Evolutionary conservation across 306 rosid species (phyloP), one percentile per base, ranked within the genome.

Genomic region (Lathyrus tuberosus): DNA sequence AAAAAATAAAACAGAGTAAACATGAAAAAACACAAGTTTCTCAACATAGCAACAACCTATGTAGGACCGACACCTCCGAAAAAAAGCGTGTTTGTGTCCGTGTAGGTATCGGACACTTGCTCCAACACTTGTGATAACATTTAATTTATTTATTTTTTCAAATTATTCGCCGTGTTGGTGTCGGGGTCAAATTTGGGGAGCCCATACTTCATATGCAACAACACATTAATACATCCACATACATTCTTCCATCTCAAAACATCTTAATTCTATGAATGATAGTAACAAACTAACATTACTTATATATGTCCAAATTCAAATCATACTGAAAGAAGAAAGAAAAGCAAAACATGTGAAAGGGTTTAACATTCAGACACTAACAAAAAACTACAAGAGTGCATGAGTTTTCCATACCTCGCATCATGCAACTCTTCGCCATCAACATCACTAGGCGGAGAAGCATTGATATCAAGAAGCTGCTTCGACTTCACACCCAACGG

Each of bases 401-500:
- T 3, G 54, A 77, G 26, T 65, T 48, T 33, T 18, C 26, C 82
- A 30, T 83, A 95, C 99, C 99, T 95, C 76, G 33, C 37, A 40
- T 80, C 96, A 51, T 72, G 88, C 70, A 59, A 52, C 57, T 86
- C 91, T 62, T 84, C 90, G 4, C 76, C 83, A 10, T 81, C 86
- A 0, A 48, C 87, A 14, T 94, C 99, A 35, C 97, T 95, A 3
- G 99, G 99, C 8, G 99, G 99, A 69, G 99, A 88, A 48, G 99
- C 88, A 54, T 95, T 95, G 40, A 95, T 95, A 52, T 95, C 99
- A 33, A 95, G 81, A 60, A 95, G 86, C 79, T 80, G 91, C 77
- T 87, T 91, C 10, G 96, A 86, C 91, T 90, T 88, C 6, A 86
- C 89, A 2, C 99, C 99, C 15, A 95, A 81, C 31, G 96, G 99